Base-by-base conservation (phyloP, 2,329 filamentous ascomycete genomes). In the Incumbomyces lentus region DNA sequence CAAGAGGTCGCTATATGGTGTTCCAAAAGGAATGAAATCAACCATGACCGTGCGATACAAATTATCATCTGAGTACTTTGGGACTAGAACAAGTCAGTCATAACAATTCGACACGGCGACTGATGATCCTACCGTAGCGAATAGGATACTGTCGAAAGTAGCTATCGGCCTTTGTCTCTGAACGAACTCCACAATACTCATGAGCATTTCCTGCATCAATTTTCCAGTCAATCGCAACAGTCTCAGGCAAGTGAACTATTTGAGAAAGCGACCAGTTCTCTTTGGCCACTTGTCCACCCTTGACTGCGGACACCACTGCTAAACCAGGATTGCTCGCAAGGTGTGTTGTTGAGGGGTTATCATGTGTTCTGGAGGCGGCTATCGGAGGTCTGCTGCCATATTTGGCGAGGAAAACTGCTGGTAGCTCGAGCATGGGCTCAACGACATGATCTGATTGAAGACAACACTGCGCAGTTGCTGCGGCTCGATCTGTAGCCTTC, bases 1-100 rank as follows among this genome's bases (percentile, higher is more conserved):
- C 10, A 57, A 50, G 18, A 56, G 44, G 18, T 56, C 53, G 19
- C 46, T 35, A 16, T 46, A 37, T 18, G 47, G 49, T 22, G 50
- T 50, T 19, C 44, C 48, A 2, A 49, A 22, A 2, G 55, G 55
- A 42, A 57, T 57, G 19, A 46, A 40, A 33, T 57, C 52, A 14
- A 57, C 48, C 55, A 56, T 55, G 40, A 57, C 54, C 14, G 55
- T 57, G 17, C 55, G 55, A 45, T 50, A 56, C 10, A 49, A 36
- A 31, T 57, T 50, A n/a, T 35, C 16, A 13, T 45, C 55, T 11
- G 44, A 48, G 37, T 50, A 39, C 17, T 53, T 49, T n/a, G 54
- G 54, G 7, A 56, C 31, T 49, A 16, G 49, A 47, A 51, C 36
- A 48, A 49, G 14, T 45, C 18, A 47, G 37, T n/a, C 6, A 26